Base-by-base conservation (phyloP, 495 filamentous ascomycete genomes). In the Talaromyces nanjingensis region DNA sequence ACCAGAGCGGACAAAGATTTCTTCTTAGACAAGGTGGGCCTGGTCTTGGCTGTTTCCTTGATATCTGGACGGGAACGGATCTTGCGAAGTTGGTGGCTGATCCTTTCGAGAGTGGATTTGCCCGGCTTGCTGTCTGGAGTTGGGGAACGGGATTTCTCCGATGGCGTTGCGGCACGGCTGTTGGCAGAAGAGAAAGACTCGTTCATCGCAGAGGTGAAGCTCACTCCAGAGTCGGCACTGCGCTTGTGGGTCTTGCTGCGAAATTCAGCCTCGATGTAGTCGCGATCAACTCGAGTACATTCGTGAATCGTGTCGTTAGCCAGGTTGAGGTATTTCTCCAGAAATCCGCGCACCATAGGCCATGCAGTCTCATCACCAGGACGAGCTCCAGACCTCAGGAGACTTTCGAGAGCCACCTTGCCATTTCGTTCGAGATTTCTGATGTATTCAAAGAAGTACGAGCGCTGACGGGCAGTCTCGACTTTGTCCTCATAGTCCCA, bases 391-490 rank as follows among this genome's bases (percentile, higher is more conserved):
- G 86, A 81, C 34, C 72, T 67, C 60, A 86, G 79, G 27, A 91
- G 72, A 24, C 77, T 81, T 12, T 83, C 72, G 47, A 91, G 75
- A 56, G 87, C 75, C 14, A 68, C 69, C 8, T 79, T 76, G 45
- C 87, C 88, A 63, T 84, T 81, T 63, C 78, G 79, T 61, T 87
- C 83, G 27, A 88, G 83, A 20, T 70, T 77, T 31, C 77, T 79
- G 67, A 91, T 89, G 66, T 86, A 89, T 3, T 78, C 75, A 77
- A 89, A 90, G 70, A 89, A 90, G 1, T 80, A 81, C 52, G 85
- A 79, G 7, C 89, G 85, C 65, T 91, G 86, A 5, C 74, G 70
- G 45, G 77, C 76, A 24, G 90, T 79, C 2, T 83, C 76, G 4
- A 29, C 3, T 77, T 68, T 4, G 76, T 71, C 5, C 83, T 86